Conservation (phyloP, 345 rosid genomes). For the Geranium brycei region DNA sequence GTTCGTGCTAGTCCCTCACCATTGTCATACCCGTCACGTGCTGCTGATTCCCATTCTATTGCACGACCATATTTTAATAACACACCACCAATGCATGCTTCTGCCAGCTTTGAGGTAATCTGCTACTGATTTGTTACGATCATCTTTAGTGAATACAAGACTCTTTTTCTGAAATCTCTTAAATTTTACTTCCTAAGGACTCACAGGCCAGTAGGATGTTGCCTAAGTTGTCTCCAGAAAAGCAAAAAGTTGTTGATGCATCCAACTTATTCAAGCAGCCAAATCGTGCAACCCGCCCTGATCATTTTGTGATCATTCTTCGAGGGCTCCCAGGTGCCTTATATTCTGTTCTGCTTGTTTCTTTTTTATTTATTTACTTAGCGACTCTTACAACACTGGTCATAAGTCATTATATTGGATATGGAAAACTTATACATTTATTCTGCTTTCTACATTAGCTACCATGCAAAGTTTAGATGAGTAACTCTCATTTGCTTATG, state of each 20-base stretch:
- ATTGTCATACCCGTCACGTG: slow-evolving; percentile 17
- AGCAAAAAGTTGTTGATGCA: slow-evolving; percentile 51
- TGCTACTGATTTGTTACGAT: not conserved
- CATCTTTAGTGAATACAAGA: not conserved
- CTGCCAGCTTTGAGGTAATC: slow-evolving; percentile 26
- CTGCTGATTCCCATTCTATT: slow-evolving; percentile 16
- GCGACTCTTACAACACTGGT: too few relatives aligned
- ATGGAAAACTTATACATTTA: too few relatives aligned
- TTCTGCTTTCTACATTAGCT: too few relatives aligned
- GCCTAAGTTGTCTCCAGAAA: slow-evolving; percentile 29
- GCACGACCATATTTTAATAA: slow-evolving; percentile 8
- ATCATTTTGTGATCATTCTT: slow-evolving; percentile 73
- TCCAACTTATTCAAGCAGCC: slow-evolving; percentile 59
- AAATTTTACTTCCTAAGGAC: slow-evolving; percentile 9
- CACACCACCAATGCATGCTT: slow-evolving; percentile 8
- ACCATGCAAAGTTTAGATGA: not conserved
- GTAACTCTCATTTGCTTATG: not conserved
- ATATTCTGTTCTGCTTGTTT: slow-evolving; percentile 1
- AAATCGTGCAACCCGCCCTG: slow-evolving; percentile 56
- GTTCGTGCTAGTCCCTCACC: slow-evolving; percentile 25
- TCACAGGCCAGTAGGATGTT: slow-evolving; percentile 20
- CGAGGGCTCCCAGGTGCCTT: slow-evolving; percentile 79
- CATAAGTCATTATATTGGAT: not conserved
- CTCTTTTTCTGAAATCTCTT: slow-evolving; percentile 1
- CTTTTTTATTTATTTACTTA: too few relatives aligned